Conservation (phyloP, 1,139 yeast species). For the Sugiyamaella neomexicana region DNA sequence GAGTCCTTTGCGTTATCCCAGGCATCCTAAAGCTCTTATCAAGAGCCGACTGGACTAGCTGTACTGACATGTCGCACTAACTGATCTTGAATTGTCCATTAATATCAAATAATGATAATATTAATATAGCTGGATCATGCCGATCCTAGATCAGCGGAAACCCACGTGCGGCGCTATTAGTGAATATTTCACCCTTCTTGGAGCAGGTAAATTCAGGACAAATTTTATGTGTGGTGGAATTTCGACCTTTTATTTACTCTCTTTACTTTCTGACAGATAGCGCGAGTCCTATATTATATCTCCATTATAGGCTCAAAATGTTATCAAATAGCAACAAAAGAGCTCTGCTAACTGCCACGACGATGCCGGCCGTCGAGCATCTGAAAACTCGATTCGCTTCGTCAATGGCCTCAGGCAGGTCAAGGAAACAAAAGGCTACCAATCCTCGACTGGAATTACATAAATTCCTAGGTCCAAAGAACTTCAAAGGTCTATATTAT, state of each 20-base stretch:
- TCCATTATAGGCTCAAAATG: background rate
- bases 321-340: background rate
- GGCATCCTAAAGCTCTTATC: background rate
- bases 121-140: background rate
- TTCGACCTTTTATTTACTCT: background rate
- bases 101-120: too few relatives aligned
- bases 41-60: background rate
- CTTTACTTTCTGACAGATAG: background rate
- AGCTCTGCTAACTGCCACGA: background rate
- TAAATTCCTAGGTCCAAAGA: constrained; percentile 74
- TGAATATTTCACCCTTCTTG: background rate
- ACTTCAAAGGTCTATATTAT: constrained; percentile 78
- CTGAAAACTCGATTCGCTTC: constrained; percentile 7
- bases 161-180: background rate
- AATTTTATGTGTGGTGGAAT: background rate
- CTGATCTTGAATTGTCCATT: background rate
- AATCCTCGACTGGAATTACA: constrained; percentile 24
- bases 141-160: constrained; percentile 4
- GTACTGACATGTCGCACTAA: background rate
- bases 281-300: background rate
- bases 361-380: background rate
- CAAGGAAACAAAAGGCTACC: constrained; percentile 18
- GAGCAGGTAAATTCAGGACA: constrained; percentile 3
- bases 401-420: background rate
- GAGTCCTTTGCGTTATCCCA: background rate